Base-by-base conservation (phyloP, 2,329 filamentous ascomycete species). In the Dothideomycetidae sp. region DNA sequence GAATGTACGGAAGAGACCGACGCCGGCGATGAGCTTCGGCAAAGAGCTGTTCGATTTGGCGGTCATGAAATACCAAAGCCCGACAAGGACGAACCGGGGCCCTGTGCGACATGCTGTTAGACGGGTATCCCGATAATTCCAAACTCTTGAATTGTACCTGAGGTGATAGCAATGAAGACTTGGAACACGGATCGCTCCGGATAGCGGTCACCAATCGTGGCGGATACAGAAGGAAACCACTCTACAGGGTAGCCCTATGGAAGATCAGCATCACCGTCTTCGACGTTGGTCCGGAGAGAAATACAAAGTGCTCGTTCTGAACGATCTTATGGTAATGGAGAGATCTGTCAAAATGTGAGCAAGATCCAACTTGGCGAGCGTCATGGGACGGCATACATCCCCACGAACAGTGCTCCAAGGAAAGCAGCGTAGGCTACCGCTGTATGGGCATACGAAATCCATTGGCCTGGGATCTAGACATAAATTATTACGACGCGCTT, bases 321-420 rank as follows among this genome's bases (percentile, higher is more conserved):
- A 98, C 90, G 49, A 98, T 98, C 66, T 98, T 98, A 54, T 81
- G 73, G 63, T 90, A 96, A 62, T 98, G 90, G 33, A 98, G 70
- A 39, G 68, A 71, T 39, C 78, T 66, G 47, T 16, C 23, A n/a
- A 23, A 31, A 39, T 34, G 44, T 58, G 41, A 53, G 48, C 41
- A 29, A n/a, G n/a, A 40, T 31, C 36, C 31, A 28, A 36, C 4
- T 5, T 14, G 2, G 4, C 5, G 36, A 2, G 19, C 10, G 12
- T 21, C 13, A n/a, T 26, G 21, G n/a, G 21, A 7, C n/a, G 21
- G 28, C 36, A 32, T 33, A 64, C 57, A 63, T 45, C 55, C 88
- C 88, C 44, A 93, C 76, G 39, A 88, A 57, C 47, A 96, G 67
- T 42, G 88, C 88, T 55, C 83, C 84, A 46, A 93, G 46, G 55